Evolutionary conservation across 78 protist genomes (phyloP), one percentile per base, ranked within the genome.

Genomic region (Dictyostelium citrinum): DNA sequence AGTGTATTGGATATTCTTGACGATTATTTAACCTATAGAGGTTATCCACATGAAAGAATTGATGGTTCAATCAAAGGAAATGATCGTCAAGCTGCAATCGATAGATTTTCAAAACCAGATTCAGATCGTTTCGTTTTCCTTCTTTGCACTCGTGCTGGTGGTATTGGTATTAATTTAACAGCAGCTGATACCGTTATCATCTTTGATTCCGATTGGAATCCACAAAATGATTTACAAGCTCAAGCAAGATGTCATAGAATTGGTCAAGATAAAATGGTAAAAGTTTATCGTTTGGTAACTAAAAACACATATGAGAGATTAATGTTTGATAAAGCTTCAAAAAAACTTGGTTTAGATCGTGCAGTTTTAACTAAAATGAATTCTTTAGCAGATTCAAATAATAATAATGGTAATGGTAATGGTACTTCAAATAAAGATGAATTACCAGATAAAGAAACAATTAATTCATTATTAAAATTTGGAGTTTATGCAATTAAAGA

Each of bases 131-230:
- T 97, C 37, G 97, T 97, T 37, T 99, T 99, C 76, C 88, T 99
- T 29, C 95, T 98, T 37, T 98, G 97, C 68, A 99, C 99, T 10
- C 78, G 98, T 9, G 99, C 99, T 2, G 99, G 99, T 72, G 99
- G 99, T 5, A 80, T 98, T 14, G 99, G 99, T 81, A 98, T 99
- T 95, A 99, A 98, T 82, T 95, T 99, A 37, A 83, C 96, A 0
- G 96, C 99, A 5, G 99, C 99, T 3, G 99, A 99, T 85, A 98
- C 99, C 4, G 99, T 98, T 68, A 90, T 99, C 90, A 98, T 99
- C 80, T 98, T 96, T 80, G 99, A 99, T 83, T 45, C 90, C n/a
- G 99, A 99, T 82, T 99, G 99, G 99, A 98, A 99, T 85, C 99
- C 99, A 17, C 99, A 98, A 51, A 97, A 98, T 82, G 99, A 99